Base-by-base conservation (phyloP, 78 protist genomes). In the Dictyostelium firmibasis region DNA sequence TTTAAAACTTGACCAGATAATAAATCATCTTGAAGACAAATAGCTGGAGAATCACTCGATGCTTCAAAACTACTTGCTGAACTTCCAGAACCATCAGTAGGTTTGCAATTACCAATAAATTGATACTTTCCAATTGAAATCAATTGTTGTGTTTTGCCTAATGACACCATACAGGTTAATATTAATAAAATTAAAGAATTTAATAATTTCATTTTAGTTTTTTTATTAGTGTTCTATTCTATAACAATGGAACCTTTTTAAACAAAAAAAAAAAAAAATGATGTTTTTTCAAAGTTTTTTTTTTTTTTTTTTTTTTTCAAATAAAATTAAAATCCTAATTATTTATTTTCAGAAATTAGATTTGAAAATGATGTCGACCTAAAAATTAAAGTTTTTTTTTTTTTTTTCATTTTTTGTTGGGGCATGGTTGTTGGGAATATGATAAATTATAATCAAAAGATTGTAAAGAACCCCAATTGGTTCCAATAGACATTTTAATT, bases 391-490 rank as follows among this genome's bases (percentile, higher is more conserved):
- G 62, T 0, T 20, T 16, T 1, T 10, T 18, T 16, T 50, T 16
- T 50, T 16, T 50, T 50, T 50, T 50, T 13, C 11, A 50, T 50
- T 50, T 13, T 50, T 50, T 50, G 6, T 50, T 50, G 11, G 2
- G n/a, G n/a, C n/a, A 16, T 50, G 67, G 67, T 57, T 57, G 67
- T 57, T 57, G 67, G 20, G 67, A 57, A 20, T 57, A 57, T 13
- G n/a, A 6, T 20, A 57, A 57, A 33, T 72, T 16, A 31, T 33
- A 27, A 33, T 72, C 6, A 87, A 35, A 87, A 18, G 86, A 29
- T 60, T 64, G 36, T 25, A 87, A 33, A 9, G 86, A 79, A 64
- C 96, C 96, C 96, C 96, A 92, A 35, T 77, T 70, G 13, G 60
- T 41, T 14, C 96, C 96, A 10, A 41, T 50, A 9, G 84, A 25